Base-by-base conservation (phyloP, 805 yeast genomes). In the Wickerhamomyces alni region DNA sequence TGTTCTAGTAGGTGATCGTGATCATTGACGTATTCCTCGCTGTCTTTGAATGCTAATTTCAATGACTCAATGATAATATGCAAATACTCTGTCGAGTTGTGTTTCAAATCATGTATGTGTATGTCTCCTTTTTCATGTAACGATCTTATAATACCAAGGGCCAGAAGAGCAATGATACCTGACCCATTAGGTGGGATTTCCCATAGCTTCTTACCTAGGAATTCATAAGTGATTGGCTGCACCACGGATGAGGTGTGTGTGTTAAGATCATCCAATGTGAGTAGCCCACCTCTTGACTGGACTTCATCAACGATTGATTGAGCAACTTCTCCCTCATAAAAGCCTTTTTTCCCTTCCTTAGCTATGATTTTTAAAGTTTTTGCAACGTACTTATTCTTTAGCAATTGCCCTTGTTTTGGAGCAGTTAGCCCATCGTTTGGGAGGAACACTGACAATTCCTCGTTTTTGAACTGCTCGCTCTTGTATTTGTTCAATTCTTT, bases 171-270 rank as follows among this genome's bases (percentile, higher is more conserved):
- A 33, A 85, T 84, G 12, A 85, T 59, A 8, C 94, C 94, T 39
- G 85, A 87, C 4, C 91, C 87, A 58, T 80, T 84, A 12, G 95
- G 95, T 10, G 95, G 93, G 45, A 84, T 78, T 57, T 85, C 93
- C 86, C 89, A 81, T 19, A 85, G 65, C 22, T 67, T 70, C 36
- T 70, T 66, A 10, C 74, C 83, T 35, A 72, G 63, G 40, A 77
- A 68, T 26, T 72, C 69, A 39, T 74, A 58, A 15, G 62, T 61
- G 16, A 84, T 74, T 3, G 94, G 91, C 1, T 79, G 80, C 18
- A 82, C 81, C 48, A 75, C 69, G 0, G 81, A 70, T 2, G 88
- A 73, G 0, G 70, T 61, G 57, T 85, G 93, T 17, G 52, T 45
- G 15, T 59, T 58, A 35, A 85, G 64, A 54, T 85, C 95, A 8